Base-by-base conservation (phyloP, 805 yeast genomes). In the Candida ulmi region DNA sequence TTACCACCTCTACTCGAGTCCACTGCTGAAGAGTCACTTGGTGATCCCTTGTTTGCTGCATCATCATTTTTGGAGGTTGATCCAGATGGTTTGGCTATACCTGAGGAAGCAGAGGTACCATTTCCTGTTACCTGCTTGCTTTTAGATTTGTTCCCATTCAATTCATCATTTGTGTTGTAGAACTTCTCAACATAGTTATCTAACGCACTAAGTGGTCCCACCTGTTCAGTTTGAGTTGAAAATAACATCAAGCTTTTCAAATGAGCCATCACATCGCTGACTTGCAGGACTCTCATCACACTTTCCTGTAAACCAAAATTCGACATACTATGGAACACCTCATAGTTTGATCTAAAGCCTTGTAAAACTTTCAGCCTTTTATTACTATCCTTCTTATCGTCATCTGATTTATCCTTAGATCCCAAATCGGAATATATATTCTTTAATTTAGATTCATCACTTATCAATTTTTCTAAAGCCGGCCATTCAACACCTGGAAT, bases 241-340 rank as follows among this genome's bases (percentile, higher is more conserved):
- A 69, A 76, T 11, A 69, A 64, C 78, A 85, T 78, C 40, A 88
- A 62, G 6, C 83, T 78, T 40, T 74, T 72, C 46, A 87, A 67
- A 44, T 77, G 76, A 0, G 88, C 70, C 87, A 88, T 83, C 9
- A 82, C 81, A 58, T 86, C 93, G 31, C 88, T 74, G 5, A 84
- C 76, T 57, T 85, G 91, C 62, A 87, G 61, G 17, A 80, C 69
- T 43, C 91, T 65, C 76, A 85, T 73, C 7, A 85, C 78, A 30
- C 72, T 71, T 37, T 74, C 79, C 39, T 77, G 79, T 5, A 83
- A 59, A 0, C 95, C 95, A 45, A 74, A 73, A 39, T 71, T 70
- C 5, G 79, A 65, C 40, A 79, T 61, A 30, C 64, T 63, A 33
- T 68, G 64, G 45, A 69, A 69, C 1, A 80, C 78, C 31, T 63